These are phyloP conservation scores for Pseudocercospora macadamiae DNA, from an alignment of 2,329 filamentous ascomycete genomes.

Conservation along the genomic window DNA sequence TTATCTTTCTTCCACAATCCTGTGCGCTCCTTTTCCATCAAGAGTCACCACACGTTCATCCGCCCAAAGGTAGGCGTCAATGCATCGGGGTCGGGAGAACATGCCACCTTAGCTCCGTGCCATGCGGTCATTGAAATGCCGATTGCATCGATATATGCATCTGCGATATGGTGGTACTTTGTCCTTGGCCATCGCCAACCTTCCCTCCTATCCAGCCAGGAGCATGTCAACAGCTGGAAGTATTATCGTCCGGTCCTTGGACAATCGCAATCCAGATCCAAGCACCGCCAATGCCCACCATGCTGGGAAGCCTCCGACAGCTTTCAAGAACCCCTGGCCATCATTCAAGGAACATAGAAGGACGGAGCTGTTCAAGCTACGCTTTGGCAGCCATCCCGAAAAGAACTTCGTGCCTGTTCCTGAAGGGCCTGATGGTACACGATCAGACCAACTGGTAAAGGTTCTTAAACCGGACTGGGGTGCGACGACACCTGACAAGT, in stretches of 20 bases:
- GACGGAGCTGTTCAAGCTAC: constrained; percentile 38
- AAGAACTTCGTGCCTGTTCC: constrained; percentile 54
- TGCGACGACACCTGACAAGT: constrained; percentile 28
- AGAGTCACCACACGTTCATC: too few relatives aligned
- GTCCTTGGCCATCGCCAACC: too few relatives aligned
- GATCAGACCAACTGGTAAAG: constrained; percentile 45
- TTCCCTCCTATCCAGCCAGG: not conserved
- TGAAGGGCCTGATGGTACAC: constrained; percentile 32
- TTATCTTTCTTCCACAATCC: too few relatives aligned
- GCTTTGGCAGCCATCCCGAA: constrained; percentile 41
- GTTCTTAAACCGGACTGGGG: constrained; percentile 49
- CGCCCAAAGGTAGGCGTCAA: too few relatives aligned
- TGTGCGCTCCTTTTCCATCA: too few relatives aligned
- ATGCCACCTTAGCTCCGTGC: not conserved
- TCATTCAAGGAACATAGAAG: constrained; percentile 37
- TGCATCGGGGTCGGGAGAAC: not conserved
- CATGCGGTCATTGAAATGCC: too few relatives aligned
- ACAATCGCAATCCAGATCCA: constrained; percentile 22
- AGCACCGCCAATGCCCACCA: constrained; percentile 42
- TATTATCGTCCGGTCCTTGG: constrained; percentile 9
- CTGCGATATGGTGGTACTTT: too few relatives aligned
- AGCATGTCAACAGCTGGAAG: constrained; percentile 9
- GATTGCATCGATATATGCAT: too few relatives aligned
- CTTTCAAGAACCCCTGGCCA: constrained; percentile 56
- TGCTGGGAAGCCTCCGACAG: constrained; percentile 46